Conservation (phyloP, 208 protist species). For the Trypanosoma cruzi region DNA sequence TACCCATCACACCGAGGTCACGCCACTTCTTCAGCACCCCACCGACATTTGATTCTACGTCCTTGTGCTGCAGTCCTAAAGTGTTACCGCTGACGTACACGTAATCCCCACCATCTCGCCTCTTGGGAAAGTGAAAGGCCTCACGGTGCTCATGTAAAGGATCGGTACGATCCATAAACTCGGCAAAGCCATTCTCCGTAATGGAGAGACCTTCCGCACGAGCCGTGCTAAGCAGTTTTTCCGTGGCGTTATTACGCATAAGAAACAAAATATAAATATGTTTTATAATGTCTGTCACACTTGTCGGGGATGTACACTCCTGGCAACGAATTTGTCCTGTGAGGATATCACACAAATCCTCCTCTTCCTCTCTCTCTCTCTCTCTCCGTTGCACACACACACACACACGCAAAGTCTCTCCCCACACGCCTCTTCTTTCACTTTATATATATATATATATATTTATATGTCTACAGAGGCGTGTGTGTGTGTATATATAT, state of each 20-base stretch:
- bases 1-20: slow-evolving; percentile 75
- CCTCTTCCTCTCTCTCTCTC: background rate
- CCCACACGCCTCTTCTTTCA: too few relatives aligned
- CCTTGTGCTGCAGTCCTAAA: slow-evolving; percentile 89
- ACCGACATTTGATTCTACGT: slow-evolving; percentile 53
- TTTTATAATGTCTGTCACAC: too few relatives aligned
- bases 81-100: slow-evolving; percentile 92
- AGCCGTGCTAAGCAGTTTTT: slow-evolving; percentile 55
- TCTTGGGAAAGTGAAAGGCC: slow-evolving; percentile 58
- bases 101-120: slow-evolving; percentile 38
- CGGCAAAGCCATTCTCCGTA: slow-evolving; percentile 75
- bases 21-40: slow-evolving; percentile 91
- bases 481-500: slow-evolving; percentile 2
- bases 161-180: slow-evolving; percentile 68
- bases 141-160: slow-evolving; percentile 58
- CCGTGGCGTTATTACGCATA: slow-evolving; percentile 72
- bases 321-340: too few relatives aligned
- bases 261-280: too few relatives aligned
- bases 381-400: background rate
- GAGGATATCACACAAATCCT: background rate
- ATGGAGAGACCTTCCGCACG: slow-evolving; percentile 50
- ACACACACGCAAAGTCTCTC: background rate
- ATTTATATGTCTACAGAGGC: too few relatives aligned
- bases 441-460: too few relatives aligned
- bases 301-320: too few relatives aligned